Evolutionary conservation across 2,329 filamentous ascomycete genomes (phyloP), one percentile per base, ranked within the genome.

Genomic region (Metarhizium robertsii): DNA sequence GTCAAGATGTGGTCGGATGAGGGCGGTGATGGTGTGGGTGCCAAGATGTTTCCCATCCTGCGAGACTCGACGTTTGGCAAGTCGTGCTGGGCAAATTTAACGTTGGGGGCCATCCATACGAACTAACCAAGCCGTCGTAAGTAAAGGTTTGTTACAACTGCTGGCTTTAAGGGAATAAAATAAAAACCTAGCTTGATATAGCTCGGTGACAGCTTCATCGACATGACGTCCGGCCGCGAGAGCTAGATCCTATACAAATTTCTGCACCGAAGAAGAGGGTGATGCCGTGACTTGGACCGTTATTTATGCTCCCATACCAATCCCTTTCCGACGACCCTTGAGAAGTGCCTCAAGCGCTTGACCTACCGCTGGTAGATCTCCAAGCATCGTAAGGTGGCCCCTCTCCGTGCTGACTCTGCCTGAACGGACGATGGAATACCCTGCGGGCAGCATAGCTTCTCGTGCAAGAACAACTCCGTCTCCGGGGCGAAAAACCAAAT

Each of bases 401-500:
- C 90, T 78, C 61, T 95, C 90, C 54, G 86, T 91, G 61, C 83
- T 86, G 13, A 96, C 82, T 18, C 90, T 75, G 0, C 91, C 91
- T 13, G 85, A 86, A 49, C 79, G 82, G 1, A 86, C 89, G 40
- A 88, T 76, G 51, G 80, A 78, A 67, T 96, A 96, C 0, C 91
- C 91, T 2, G 81, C 73, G 0, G 92, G 92, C 47, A 95, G 71
- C 88, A 95, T 92, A 0, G 91, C 88, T 58, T 92, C 89, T 52
- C 83, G 83, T 0, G 92, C 89, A 6, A 96, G 78, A 54, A 92
- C 90, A 0, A 97, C 92, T 0, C 92, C 92, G 66, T 97, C 92
- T 2, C 92, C 91, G 25, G 86, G 86, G 0, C 88, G 87, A 71
- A 96, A 96, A 0, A 90, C 81, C 2, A 97, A 77, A 62, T 95